Evolutionary conservation across 768 basidiomycete genomes (phyloP).

Genomic region (Rhodotorula toruloides): DNA sequence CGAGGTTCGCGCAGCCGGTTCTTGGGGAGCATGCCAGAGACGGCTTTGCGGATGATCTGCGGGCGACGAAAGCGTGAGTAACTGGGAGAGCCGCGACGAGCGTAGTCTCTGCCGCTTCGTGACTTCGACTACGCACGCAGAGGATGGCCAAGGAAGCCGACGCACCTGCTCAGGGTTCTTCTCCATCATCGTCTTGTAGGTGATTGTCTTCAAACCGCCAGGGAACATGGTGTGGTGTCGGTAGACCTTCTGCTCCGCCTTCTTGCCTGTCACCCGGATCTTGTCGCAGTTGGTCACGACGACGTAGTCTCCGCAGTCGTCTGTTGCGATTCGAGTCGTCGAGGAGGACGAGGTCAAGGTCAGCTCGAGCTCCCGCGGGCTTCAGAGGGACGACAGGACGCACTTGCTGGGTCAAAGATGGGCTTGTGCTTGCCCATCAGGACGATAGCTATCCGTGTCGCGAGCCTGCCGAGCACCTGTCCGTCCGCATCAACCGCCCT

Average conservation of each 20-base stretch:
- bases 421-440: slow-evolving; percentile 99
- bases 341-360: background rate
- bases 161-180: slow-evolving; percentile 79
- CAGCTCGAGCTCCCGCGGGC: background rate
- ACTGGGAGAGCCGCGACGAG: no score
- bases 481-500: slow-evolving; percentile 88
- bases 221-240: slow-evolving; percentile 86
- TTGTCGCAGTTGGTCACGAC: slow-evolving; percentile 83
- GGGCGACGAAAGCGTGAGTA: background rate
- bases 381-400: slow-evolving; percentile 43
- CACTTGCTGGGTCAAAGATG: slow-evolving; percentile 85
- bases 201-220: slow-evolving; percentile 86
- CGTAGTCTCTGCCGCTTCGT: no score
- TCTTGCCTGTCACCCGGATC: slow-evolving; percentile 81
- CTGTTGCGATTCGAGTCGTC: slow-evolving; percentile 48
- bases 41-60: slow-evolving; percentile 90
- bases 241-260: slow-evolving; percentile 79
- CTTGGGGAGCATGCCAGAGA: slow-evolving; percentile 97
- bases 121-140: no score
- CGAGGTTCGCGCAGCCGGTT: slow-evolving; percentile 88
- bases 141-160: background rate
- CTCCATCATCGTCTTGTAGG: slow-evolving; percentile 75
- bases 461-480: slow-evolving; percentile 87
- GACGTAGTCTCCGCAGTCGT: slow-evolving; percentile 97
- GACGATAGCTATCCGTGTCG: slow-evolving; percentile 85